phyloP scores from a whole-genome alignment of 495 filamentous ascomycete species.

The Penicillium subrubescens region DNA sequence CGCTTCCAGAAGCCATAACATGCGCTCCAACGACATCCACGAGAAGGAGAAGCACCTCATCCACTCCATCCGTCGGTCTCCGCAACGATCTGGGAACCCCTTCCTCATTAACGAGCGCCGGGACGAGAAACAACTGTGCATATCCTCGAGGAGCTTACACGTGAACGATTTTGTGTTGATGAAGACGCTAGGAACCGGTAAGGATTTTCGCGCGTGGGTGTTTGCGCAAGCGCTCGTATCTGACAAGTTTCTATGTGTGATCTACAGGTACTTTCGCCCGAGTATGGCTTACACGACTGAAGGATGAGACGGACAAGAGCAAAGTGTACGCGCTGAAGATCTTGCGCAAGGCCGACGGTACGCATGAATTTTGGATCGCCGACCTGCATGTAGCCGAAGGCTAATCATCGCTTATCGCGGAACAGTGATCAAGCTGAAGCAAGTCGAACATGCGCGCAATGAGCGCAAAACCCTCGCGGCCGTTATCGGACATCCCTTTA shows the following conservation, averaged over 20 bases:
- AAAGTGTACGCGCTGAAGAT: conserved; percentile 94
- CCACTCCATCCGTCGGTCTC: conserved; percentile 45
- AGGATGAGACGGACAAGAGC: conserved; percentile 58
- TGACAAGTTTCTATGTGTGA: conserved; percentile 32
- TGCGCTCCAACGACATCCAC: conserved; percentile 39
- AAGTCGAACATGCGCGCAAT: conserved; percentile 95
- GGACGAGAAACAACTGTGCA: conserved; percentile 59
- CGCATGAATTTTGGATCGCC: conserved; percentile 13
- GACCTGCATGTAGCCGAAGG: background rate
- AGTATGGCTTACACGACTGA: conserved; percentile 81
- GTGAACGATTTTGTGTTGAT: conserved; percentile 80
- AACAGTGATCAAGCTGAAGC: conserved; percentile 90
- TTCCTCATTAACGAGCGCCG: conserved; percentile 55
- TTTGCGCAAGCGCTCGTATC: conserved; percentile 7
- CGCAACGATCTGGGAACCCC: conserved; percentile 52
- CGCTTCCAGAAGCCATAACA: conserved; percentile 34
- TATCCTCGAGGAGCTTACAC: conserved; percentile 55
- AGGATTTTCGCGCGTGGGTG: conserved; percentile 11
- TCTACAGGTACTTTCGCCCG: conserved; percentile 87
- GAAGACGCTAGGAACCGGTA: conserved; percentile 90
- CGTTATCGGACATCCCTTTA: conserved; percentile 92
- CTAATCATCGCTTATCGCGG: conserved; percentile 16
- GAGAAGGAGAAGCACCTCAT: conserved; percentile 55
- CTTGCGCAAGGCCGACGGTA: conserved; percentile 82
- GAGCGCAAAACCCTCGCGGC: conserved; percentile 85